Base-by-base conservation (phyloP, 768 basidiomycete species). In the Pilatotrama ljubarskyi region DNA sequence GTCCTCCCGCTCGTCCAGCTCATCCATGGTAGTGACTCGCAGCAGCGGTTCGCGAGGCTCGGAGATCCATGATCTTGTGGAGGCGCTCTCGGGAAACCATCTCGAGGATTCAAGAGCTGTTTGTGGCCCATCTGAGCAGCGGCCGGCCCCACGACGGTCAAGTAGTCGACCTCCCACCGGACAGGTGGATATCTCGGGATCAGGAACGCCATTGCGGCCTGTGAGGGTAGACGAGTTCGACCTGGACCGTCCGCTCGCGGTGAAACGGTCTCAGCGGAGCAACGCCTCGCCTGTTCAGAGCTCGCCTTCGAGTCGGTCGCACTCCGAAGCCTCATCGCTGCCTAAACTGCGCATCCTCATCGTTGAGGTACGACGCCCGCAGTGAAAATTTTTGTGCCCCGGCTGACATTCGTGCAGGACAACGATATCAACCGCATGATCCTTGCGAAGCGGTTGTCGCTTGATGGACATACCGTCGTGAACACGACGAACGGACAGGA, bases 401-500 rank as follows among this genome's bases (percentile, higher is more conserved):
- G 37, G n/a, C 36, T 63, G 8, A 38, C 11, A 32, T 56, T 55
- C 8, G 40, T 65, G 0, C 57, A 89, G 85, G 88, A 90, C 66
- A 87, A 92, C 65, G 78, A 82, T 43, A 84, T 92, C 66, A 93
- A 93, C 69, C 83, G 85, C 9, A 80, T 76, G 49, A 84, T 93
- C 20, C 77, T 93, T 0, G 78, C 80, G 7, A 90, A 90, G 69
- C 79, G 90, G 13, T 76, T 94, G 49, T 76, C 77, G 14, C 75
- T 84, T 62, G 86, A 85, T 65, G 87, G 86, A 0, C 88, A 92
- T 62, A 77, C 70, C 13, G 87, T 91, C 5, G 75, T 84, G 10
- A 81, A 82, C 53, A 83, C 84, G 1, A 84, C 82, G 1, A 91
- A 94, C 68, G 91, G 92, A 3, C 88, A 88, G 70, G 89, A 91